These are phyloP conservation scores for Leccinum olivaceopallidum DNA, from an alignment of 768 basidiomycete species.

Conservation along the genomic window DNA sequence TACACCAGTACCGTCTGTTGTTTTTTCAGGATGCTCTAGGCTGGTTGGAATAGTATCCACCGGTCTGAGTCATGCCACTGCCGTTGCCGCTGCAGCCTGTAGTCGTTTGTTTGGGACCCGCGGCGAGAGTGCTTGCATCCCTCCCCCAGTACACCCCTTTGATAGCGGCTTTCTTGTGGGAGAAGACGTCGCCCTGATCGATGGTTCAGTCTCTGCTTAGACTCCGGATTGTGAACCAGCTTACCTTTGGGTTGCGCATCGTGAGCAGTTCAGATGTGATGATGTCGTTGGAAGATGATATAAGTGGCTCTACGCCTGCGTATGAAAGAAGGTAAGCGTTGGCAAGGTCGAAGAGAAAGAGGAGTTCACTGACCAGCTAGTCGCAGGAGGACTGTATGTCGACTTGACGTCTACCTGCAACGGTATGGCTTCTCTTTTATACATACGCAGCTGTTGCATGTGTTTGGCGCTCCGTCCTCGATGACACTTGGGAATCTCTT, in stretches of 20 bases:
- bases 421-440: conserved; percentile 10
- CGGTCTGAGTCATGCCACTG: no score
- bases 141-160: conserved; percentile 22
- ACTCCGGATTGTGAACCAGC: not conserved
- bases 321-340: not conserved
- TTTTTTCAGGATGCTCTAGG: no score
- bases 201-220: conserved; percentile 2
- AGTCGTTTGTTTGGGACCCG: not conserved
- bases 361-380: conserved; percentile 6
- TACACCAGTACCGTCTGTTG: conserved; percentile 7
- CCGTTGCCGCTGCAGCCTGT: not conserved
- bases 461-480: not conserved
- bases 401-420: not conserved
- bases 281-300: not conserved
- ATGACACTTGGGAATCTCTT: not conserved
- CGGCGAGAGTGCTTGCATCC: fast-evolving
- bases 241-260: conserved; percentile 17
- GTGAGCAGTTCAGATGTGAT: not conserved
- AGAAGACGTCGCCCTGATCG: conserved; percentile 1
- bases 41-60: no score
- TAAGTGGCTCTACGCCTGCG: conserved; percentile 4
- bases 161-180: not conserved
- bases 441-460: not conserved
- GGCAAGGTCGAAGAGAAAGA: not conserved
- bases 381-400: conserved; percentile 1